These are phyloP conservation scores for Colletotrichum agaves DNA, from an alignment of 2,329 filamentous ascomycete species.

Conservation along the genomic window DNA sequence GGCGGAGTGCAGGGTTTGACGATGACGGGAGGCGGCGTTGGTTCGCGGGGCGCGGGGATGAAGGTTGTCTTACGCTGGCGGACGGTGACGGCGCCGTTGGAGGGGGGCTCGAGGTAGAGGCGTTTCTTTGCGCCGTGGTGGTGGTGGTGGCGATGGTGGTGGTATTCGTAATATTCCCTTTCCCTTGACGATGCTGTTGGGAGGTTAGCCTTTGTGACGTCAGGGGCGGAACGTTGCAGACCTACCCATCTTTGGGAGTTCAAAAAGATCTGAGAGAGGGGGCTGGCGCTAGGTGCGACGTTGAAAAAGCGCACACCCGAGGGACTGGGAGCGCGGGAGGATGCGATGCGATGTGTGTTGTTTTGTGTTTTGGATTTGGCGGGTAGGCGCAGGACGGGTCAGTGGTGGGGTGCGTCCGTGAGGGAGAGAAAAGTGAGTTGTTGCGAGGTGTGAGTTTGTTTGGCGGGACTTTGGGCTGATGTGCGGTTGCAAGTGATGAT, in stretches of 20 bases:
- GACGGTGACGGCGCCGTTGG: conserved; percentile 50
- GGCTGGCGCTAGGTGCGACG: conserved; percentile 28
- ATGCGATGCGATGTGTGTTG: no score
- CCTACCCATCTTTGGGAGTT: conserved; percentile 34
- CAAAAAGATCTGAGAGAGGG: neutral
- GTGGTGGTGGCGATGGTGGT: conserved; percentile 42
- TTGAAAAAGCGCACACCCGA: neutral
- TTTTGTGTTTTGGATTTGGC: conserved; percentile 1
- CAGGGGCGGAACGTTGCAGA: conserved; percentile 1
- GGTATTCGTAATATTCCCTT: conserved; percentile 35
- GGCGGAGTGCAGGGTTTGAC: conserved; percentile 36
- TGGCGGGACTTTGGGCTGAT: neutral
- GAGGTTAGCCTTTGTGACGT: neutral
- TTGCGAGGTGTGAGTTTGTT: conserved; percentile 1
- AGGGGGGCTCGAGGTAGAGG: conserved; percentile 55
- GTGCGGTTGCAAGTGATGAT: neutral
- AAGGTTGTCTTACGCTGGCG: conserved; percentile 51
- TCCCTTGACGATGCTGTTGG: conserved; percentile 33
- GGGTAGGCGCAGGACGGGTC: conserved; percentile 7
- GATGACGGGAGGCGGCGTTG: conserved; percentile 45
- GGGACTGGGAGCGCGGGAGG: neutral
- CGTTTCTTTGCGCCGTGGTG: conserved; percentile 51
- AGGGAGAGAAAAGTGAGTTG: neutral
- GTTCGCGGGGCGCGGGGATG: conserved; percentile 49
- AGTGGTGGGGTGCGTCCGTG: neutral